Percentiles rank a stretch among this genome's conserved stretches.
Conservation (phyloP, 2,329 filamentous ascomycete species). For the Pestalotiopsis sp. region DNA sequence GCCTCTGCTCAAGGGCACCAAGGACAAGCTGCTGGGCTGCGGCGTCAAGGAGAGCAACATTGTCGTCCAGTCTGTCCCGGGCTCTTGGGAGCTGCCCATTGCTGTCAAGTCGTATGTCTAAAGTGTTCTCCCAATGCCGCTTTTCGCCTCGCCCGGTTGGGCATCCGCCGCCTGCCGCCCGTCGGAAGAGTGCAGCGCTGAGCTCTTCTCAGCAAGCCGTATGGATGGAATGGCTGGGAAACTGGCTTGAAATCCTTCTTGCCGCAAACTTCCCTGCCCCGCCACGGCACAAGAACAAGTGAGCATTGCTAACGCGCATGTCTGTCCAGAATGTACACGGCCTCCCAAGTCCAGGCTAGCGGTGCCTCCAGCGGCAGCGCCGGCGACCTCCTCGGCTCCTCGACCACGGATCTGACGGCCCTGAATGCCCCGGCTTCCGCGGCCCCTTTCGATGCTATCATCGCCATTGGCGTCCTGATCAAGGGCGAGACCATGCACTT, state of each 20-base stretch:
- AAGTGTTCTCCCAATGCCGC: too few relatives aligned
- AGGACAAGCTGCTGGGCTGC: conserved; percentile 73
- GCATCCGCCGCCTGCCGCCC: too few relatives aligned
- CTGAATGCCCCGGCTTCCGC: conserved; percentile 44
- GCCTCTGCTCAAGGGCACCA: conserved; percentile 79
- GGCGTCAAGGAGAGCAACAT: conserved; percentile 91
- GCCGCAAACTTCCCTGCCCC: background rate
- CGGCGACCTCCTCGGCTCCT: conserved; percentile 74
- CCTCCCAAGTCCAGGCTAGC: conserved; percentile 80
- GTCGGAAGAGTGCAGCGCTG: too few relatives aligned
- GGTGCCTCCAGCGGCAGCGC: conserved; percentile 65
- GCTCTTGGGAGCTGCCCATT: conserved; percentile 92
- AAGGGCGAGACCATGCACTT: conserved; percentile 99
- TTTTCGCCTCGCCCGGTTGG: conserved; percentile 12
- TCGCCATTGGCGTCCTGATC: conserved; percentile 94
- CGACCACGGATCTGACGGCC: conserved; percentile 67
- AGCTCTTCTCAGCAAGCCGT: too few relatives aligned
- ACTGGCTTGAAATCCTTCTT: background rate
- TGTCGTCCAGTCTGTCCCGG: conserved; percentile 85
- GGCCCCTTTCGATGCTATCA: conserved; percentile 85
- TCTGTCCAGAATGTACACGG: conserved; percentile 70
- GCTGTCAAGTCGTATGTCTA: conserved; percentile 75
- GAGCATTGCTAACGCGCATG: conserved; percentile 5
- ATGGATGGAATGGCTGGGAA: too few relatives aligned
- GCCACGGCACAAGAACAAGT: background rate